A percentile compares a stretch with the other conserved stretches of the same genome.
Conservation (phyloP, 495 filamentous ascomycete species). For the Neurospora sp. region DNA sequence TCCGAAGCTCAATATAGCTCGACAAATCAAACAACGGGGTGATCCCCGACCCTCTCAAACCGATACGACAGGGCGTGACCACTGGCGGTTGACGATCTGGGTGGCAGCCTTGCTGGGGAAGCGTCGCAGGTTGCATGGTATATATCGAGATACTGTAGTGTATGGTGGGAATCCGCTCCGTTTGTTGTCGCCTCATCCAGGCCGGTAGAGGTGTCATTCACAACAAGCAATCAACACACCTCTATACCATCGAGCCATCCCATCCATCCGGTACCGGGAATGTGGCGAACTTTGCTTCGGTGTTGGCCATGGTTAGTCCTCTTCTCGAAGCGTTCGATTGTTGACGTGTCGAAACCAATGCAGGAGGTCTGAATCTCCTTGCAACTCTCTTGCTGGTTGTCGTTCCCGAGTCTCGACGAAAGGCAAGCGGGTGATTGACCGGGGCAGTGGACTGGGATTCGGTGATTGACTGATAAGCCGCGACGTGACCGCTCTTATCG, state of each 20-base stretch:
- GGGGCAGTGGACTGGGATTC: not conserved
- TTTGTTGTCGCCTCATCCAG: not conserved
- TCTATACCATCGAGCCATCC: not conserved
- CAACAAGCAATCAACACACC: not conserved
- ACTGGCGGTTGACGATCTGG: not conserved
- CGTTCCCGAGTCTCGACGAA: not conserved
- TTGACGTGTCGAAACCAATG: not conserved
- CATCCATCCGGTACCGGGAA: not conserved
- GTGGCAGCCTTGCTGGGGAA: not conserved
- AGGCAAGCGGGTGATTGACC: not conserved
- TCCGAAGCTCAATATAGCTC: not conserved
- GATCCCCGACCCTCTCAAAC: not conserved
- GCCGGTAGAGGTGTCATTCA: not conserved
- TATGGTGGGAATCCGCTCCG: not conserved
- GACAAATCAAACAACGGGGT: not conserved
- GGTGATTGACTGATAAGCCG: not conserved
- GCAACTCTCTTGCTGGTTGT: not conserved
- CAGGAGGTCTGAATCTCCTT: not conserved
- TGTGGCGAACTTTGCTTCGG: not conserved
- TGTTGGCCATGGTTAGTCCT: not conserved
- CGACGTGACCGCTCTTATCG: constrained; percentile 6
- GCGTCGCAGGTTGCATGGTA: not conserved
- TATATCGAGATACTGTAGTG: not conserved
- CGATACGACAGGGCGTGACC: not conserved
- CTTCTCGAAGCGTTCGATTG: not conserved